These are phyloP conservation scores for Chalciporus piperatus DNA, from an alignment of 768 basidiomycete species.

Conservation along the genomic window DNA sequence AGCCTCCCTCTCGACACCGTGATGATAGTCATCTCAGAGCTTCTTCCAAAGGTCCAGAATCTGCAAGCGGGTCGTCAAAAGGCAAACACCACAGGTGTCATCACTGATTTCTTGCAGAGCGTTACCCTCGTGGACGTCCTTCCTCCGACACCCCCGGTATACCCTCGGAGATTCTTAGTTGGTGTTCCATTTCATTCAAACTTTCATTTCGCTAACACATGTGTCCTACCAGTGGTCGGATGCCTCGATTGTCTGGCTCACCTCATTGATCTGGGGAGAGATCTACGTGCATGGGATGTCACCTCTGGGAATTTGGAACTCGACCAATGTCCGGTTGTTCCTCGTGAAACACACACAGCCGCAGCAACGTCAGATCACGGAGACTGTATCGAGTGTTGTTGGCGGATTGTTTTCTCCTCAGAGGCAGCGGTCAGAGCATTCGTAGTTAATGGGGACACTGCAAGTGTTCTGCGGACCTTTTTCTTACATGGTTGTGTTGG, in stretches of 20 bases:
- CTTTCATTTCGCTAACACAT: not conserved
- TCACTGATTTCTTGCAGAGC: conserved; percentile 72
- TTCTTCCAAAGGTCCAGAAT: conserved; percentile 81
- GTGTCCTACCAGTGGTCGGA: conserved; percentile 74
- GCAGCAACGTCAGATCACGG: conserved; percentile 69
- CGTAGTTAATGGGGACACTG: conserved; percentile 10
- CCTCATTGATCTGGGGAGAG: conserved; percentile 93
- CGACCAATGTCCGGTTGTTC: conserved; percentile 86
- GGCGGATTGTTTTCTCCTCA: conserved; percentile 65
- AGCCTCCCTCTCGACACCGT: conserved; percentile 89
- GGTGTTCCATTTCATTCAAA: conserved; percentile 24
- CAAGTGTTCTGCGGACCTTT: not conserved
- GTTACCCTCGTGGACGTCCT: conserved; percentile 70
- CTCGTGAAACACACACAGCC: conserved; percentile 82
- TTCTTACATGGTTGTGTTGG: not conserved
- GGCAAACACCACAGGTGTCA: conserved; percentile 60
- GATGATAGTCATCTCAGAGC: conserved; percentile 84
- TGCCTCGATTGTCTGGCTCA: conserved; percentile 87
- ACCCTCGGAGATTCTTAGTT: conserved; percentile 75
- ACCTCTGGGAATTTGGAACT: conserved; percentile 86
- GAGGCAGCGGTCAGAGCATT: conserved; percentile 27
- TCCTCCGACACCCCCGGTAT: conserved; percentile 62
- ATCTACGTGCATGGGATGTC: conserved; percentile 89
- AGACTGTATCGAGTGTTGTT: conserved; percentile 77
- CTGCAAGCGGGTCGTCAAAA: conserved; percentile 67